Conservation (phyloP, 169 alveolate species). For the Cryptosporidium viatorum region DNA sequence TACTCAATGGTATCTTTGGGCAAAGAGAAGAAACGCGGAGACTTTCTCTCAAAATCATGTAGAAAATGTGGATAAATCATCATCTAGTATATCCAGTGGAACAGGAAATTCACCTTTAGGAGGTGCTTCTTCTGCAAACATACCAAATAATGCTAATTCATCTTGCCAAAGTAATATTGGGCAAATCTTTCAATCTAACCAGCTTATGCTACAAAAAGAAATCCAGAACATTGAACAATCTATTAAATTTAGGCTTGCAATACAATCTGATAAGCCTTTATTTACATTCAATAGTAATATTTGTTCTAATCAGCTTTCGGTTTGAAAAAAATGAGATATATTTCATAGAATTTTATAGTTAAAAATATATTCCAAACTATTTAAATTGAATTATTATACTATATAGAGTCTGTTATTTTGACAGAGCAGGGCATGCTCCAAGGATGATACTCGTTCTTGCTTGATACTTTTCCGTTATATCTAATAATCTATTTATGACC, state of each 20-base stretch:
- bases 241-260: slow-evolving; percentile 45
- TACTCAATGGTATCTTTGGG: slow-evolving; percentile 47
- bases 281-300: neutral
- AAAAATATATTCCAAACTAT: neutral
- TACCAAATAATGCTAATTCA: neutral
- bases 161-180: slow-evolving; percentile 5
- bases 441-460: slow-evolving; percentile 4
- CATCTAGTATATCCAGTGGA: neutral
- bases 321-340: neutral
- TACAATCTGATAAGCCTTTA: slow-evolving; percentile 41
- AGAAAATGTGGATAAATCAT: neutral
- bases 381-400: neutral
- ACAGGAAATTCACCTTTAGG: neutral
- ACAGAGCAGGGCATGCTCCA: slow-evolving; percentile 72
- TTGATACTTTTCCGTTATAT: slow-evolving; percentile 11
- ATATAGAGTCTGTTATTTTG: slow-evolving; percentile 15
- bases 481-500: slow-evolving; percentile 1
- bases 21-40: slow-evolving; percentile 69
- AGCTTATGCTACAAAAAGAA: slow-evolving; percentile 6
- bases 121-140: neutral
- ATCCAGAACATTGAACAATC: slow-evolving; percentile 41
- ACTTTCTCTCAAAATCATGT: slow-evolving; percentile 5
- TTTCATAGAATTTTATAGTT: neutral
- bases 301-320: neutral
- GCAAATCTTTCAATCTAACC: slow-evolving; percentile 6